Evolutionary conservation across 805 yeast genomes (phyloP).

Genomic region (Yarrowia phangngaensis): DNA sequence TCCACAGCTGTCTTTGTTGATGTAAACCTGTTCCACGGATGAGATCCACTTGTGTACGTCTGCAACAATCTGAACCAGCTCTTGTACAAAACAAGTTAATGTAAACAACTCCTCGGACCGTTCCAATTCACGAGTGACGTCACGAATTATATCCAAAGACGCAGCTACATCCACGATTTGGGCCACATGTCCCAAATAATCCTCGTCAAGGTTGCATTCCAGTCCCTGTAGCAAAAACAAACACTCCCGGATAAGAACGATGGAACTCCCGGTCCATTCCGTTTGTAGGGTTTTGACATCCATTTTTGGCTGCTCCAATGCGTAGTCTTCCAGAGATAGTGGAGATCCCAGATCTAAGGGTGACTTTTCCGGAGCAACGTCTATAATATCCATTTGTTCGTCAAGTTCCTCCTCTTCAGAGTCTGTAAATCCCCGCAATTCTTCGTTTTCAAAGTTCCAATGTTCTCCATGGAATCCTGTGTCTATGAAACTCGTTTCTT

Average conservation of each 20-base stretch:
- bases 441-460: constrained; percentile 19
- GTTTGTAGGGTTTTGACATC: constrained; percentile 1
- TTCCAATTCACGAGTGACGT: not conserved
- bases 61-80: not conserved
- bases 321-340: not conserved
- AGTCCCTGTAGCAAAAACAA: constrained; percentile 7
- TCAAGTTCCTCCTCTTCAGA: constrained; percentile 3
- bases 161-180: constrained; percentile 11
- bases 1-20: constrained; percentile 5
- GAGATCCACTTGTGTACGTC: not conserved
- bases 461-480: not conserved
- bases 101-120: not conserved
- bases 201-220: constrained; percentile 3
- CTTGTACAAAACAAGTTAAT: constrained; percentile 1
- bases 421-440: constrained; percentile 10
- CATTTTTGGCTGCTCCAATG: not conserved
- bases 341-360: constrained; percentile 1
- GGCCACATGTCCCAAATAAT: constrained; percentile 5
- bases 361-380: not conserved
- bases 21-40: not conserved
- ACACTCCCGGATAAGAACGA: constrained; percentile 7
- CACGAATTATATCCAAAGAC: constrained; percentile 2
- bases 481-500: not conserved
- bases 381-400: not conserved
- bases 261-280: not conserved